Conservation (phyloP, 345 rosid genomes). For the Acer negundo region DNA sequence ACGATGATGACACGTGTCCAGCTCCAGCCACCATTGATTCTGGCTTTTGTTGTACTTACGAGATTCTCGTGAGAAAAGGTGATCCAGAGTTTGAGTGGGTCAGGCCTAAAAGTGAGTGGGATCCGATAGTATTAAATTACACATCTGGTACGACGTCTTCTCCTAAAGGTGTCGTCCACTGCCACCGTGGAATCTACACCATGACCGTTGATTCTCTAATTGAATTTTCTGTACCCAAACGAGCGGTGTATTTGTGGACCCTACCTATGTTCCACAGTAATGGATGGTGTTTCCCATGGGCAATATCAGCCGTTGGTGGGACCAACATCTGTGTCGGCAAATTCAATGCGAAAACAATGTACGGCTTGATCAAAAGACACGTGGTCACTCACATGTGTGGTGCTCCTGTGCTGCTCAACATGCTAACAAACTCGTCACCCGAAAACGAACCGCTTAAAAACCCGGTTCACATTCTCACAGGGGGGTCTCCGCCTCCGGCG, state of each 20-base stretch:
- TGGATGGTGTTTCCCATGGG: background rate
- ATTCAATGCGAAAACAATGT: background rate
- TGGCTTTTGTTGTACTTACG: background rate
- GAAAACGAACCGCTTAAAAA: background rate
- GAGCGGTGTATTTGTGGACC: background rate
- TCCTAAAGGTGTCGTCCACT: slow-evolving; percentile 3
- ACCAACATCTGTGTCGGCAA: background rate
- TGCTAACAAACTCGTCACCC: background rate
- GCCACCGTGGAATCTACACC: background rate
- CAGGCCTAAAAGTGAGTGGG: slow-evolving; percentile 1
- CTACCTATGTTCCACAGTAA: slow-evolving; percentile 2
- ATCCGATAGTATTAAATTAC: background rate
- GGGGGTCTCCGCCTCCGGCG: background rate
- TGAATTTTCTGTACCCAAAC: background rate
- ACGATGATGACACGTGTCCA: background rate
- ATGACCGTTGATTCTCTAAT: background rate
- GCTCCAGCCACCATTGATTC: background rate
- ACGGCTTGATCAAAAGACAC: background rate
- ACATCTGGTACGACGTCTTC: slow-evolving; percentile 2
- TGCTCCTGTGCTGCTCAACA: slow-evolving; percentile 5
- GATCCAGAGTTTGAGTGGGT: background rate
- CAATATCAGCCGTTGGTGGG: background rate
- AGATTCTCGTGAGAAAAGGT: background rate
- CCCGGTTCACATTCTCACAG: background rate
- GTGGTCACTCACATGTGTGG: slow-evolving; percentile 5